Percentiles rank a stretch among this genome's conserved stretches.
phyloP scores from a whole-genome alignment of 2,329 filamentous ascomycete species.

The Fusarium chaquense region DNA sequence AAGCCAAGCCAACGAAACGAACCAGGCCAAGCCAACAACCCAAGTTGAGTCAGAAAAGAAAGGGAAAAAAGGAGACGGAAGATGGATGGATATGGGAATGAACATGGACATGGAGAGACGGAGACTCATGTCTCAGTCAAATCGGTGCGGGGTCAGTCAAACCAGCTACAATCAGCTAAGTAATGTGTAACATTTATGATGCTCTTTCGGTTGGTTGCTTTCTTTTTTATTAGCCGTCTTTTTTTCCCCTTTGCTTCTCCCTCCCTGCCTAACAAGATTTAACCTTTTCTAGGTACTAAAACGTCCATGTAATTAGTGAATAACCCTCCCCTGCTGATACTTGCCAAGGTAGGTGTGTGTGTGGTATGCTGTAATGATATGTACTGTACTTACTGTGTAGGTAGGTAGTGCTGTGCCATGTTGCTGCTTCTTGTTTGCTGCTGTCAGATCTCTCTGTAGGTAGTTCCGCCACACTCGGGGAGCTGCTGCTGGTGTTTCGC shows the following conservation, averaged over 20 bases:
- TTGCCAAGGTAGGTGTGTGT: too few species aligned
- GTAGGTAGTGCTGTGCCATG: neutral
- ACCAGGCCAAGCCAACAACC: neutral
- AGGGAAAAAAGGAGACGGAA: neutral
- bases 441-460: neutral
- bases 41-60: neutral
- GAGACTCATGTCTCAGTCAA: conserved; percentile 1
- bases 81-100: too few species aligned
- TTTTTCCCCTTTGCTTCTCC: neutral
- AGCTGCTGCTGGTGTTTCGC: neutral
- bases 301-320: neutral
- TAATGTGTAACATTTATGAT: neutral
- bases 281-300: neutral
- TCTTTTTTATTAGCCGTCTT: neutral
- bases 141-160: neutral
- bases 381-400: neutral
- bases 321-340: neutral
- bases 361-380: neutral
- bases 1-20: neutral
- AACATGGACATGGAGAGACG: too few species aligned
- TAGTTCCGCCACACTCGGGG: neutral
- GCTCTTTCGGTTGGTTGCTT: neutral
- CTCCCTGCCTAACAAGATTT: neutral
- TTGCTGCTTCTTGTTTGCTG: neutral
- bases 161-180: neutral